Conservation (phyloP, 805 yeast species). For the Clavispora santaluciae region DNA sequence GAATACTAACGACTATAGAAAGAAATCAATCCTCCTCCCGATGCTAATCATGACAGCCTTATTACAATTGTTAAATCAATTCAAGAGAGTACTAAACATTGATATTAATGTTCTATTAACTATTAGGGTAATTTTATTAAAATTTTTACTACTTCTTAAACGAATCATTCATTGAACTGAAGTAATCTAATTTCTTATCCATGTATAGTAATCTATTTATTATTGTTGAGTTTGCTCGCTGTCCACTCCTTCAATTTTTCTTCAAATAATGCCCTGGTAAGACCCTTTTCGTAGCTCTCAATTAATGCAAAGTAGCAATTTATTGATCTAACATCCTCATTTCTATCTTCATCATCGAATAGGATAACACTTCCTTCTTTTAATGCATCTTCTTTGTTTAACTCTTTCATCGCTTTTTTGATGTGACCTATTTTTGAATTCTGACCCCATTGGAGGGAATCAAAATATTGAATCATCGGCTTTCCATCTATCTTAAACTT, state of each 20-base stretch:
- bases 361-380: slow-evolving; percentile 35
- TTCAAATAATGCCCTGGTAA: slow-evolving; percentile 52
- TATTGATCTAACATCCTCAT: slow-evolving; percentile 65
- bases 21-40: slow-evolving; percentile 43
- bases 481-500: slow-evolving; percentile 48
- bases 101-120: slow-evolving; percentile 4
- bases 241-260: slow-evolving; percentile 38
- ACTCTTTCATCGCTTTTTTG: slow-evolving; percentile 39
- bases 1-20: slow-evolving; percentile 29
- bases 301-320: slow-evolving; percentile 71
- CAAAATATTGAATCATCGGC: slow-evolving; percentile 51
- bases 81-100: slow-evolving; percentile 18
- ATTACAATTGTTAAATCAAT: slow-evolving; percentile 43
- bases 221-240: neutral
- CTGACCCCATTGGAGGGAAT: slow-evolving; percentile 65
- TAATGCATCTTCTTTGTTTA: slow-evolving; percentile 48
- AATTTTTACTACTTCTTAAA: neutral
- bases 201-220: neutral
- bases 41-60: slow-evolving; percentile 43
- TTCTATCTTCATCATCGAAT: slow-evolving; percentile 78
- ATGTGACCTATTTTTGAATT: slow-evolving; percentile 59
- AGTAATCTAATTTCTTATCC: neutral
- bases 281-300: slow-evolving; percentile 50
- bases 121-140: slow-evolving; percentile 1
- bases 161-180: neutral